Percentiles rank a stretch among this genome's conserved stretches.
Evolutionary conservation across 2,329 filamentous ascomycete species (phyloP).

Genomic region (Pseudodiploospora longispora): DNA sequence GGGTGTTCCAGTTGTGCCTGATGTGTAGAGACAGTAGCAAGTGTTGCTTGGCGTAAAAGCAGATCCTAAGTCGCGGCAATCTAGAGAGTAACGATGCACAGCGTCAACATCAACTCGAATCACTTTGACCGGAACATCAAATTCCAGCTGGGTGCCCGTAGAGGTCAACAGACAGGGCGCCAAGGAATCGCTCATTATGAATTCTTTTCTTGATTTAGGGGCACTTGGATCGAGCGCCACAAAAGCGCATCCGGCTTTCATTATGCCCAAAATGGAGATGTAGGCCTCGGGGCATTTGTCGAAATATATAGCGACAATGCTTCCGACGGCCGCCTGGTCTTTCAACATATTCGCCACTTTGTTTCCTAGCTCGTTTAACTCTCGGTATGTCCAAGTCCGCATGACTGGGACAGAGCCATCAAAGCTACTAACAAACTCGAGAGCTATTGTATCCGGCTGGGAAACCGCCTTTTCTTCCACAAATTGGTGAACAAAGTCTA

Average conservation of each 20-base stretch:
- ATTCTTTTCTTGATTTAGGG: constrained; percentile 63
- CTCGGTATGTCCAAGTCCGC: constrained; percentile 62
- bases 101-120: constrained; percentile 23
- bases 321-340: constrained; percentile 42
- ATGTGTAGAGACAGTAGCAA: constrained; percentile 82
- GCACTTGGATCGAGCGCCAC: constrained; percentile 71
- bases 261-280: constrained; percentile 70
- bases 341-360: constrained; percentile 59
- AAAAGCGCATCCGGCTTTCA: constrained; percentile 77
- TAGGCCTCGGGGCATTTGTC: constrained; percentile 80
- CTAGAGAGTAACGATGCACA: constrained; percentile 19
- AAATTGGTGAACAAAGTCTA: constrained; percentile 65
- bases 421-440: constrained; percentile 65
- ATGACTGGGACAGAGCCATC: constrained; percentile 36
- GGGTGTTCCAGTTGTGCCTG: constrained; percentile 76
- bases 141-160: constrained; percentile 20
- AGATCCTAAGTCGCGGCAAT: constrained; percentile 2
- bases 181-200: constrained; percentile 67
- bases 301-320: constrained; percentile 68
- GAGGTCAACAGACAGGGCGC: constrained; percentile 57
- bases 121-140: constrained; percentile 22
- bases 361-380: constrained; percentile 65
- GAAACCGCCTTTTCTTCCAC: constrained; percentile 55
- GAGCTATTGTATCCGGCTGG: constrained; percentile 53
- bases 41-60: constrained; percentile 35